Conservation (phyloP, 768 basidiomycete species). For the Leccinum imitatum region DNA sequence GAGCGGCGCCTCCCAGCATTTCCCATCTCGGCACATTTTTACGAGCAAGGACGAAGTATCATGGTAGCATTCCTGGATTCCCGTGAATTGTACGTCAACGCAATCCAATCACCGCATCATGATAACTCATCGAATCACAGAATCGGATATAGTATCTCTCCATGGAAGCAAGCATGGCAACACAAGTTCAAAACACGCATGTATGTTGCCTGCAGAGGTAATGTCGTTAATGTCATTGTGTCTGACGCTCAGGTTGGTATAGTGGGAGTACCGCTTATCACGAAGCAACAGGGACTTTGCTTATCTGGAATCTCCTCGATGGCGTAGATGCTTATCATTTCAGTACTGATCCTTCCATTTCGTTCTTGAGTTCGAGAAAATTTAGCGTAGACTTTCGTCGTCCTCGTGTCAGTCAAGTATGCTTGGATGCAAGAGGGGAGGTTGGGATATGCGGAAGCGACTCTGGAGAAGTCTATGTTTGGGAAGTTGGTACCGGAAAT, state of each 20-base stretch:
- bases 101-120: background rate
- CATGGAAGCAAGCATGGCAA: background rate
- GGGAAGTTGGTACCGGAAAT: background rate
- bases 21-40: background rate
- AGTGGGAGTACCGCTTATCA: background rate
- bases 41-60: background rate
- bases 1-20: background rate
- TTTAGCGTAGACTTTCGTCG: background rate
- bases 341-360: background rate
- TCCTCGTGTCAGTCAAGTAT: background rate
- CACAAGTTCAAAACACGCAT: background rate
- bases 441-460: too few species aligned
- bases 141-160: background rate
- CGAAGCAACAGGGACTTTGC: background rate
- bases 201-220: background rate
- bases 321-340: background rate
- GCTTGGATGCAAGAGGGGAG: too few species aligned
- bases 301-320: background rate
- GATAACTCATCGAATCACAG: background rate
- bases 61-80: background rate
- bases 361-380: background rate
- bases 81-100: background rate
- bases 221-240: too few species aligned
- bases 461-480: too few species aligned
- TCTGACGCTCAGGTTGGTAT: too few species aligned